These are phyloP conservation scores for Clarireedia homoeocarpa DNA, from an alignment of 2,329 filamentous ascomycete species.

Conservation along the genomic window DNA sequence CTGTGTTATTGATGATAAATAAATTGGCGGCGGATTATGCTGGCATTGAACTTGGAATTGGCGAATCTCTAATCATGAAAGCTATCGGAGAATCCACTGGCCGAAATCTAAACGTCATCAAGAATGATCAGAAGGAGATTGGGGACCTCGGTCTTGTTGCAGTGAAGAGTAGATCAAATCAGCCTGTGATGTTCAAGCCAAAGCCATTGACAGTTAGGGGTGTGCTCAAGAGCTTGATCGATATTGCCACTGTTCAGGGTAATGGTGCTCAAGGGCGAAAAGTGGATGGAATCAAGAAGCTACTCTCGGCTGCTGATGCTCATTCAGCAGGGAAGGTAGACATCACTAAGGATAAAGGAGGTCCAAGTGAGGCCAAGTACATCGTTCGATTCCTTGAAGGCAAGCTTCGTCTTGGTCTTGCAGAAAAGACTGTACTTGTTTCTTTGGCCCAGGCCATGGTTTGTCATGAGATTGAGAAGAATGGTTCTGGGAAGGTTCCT, in stretches of 20 bases:
- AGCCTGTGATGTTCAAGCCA: constrained; percentile 97
- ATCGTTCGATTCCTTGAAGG: constrained; percentile 90
- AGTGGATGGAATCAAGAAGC: constrained; percentile 90
- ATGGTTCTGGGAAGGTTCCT: constrained; percentile 55
- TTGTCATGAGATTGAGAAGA: constrained; percentile 67
- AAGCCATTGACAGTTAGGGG: constrained; percentile 80
- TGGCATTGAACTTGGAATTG: constrained; percentile 95
- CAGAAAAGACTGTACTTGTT: constrained; percentile 86
- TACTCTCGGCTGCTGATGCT: constrained; percentile 83
- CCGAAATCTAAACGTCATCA: constrained; percentile 80
- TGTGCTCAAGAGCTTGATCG: constrained; percentile 81
- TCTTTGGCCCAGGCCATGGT: constrained; percentile 85
- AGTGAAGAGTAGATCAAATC: constrained; percentile 88
- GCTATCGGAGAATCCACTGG: constrained; percentile 93
- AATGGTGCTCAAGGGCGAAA: constrained; percentile 86
- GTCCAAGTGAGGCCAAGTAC: constrained; percentile 89
- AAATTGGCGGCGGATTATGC: constrained; percentile 95
- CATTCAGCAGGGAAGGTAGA: constrained; percentile 70
- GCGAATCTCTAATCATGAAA: constrained; percentile 98
- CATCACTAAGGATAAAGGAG: constrained; percentile 86
- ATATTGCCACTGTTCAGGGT: constrained; percentile 78
- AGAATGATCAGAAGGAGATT: constrained; percentile 91
- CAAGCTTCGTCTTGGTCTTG: constrained; percentile 83
- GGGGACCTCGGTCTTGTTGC: constrained; percentile 92
- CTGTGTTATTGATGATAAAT: constrained; percentile 92